A percentile compares a stretch with the other conserved stretches of the same genome.
Conservation (phyloP, 225 moss, liverwort and hornwort genomes). For the Physcomitrellopsis africana region DNA sequence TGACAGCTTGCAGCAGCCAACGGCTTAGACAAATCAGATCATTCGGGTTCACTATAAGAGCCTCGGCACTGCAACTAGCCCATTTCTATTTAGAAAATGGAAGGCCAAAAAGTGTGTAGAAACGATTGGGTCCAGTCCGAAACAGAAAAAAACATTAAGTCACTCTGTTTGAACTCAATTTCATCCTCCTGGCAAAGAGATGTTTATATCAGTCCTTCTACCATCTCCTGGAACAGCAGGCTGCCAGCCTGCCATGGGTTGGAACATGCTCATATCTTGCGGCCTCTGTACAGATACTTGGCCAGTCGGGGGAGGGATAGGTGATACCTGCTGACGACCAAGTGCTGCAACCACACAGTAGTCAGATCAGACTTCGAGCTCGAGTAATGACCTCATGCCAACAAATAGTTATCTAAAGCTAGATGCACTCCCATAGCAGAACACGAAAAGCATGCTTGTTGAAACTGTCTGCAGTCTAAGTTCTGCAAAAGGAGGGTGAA, state of each 20-base stretch:
- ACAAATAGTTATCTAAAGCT: conserved; percentile 2
- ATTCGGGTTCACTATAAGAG: conserved; percentile 55
- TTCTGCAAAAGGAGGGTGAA: neutral
- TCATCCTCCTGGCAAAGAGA: conserved; percentile 70
- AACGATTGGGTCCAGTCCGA: conserved; percentile 52
- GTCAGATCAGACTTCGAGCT: conserved; percentile 1
- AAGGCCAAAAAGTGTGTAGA: conserved; percentile 52
- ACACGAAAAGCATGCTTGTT: neutral
- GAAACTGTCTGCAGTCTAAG: neutral
- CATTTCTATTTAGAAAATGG: conserved; percentile 51
- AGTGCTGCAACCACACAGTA: conserved; percentile 43
- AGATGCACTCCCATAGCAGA: conserved; percentile 2
- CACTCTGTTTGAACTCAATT: conserved; percentile 1
- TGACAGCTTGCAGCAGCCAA: conserved; percentile 33
- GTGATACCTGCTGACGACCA: conserved; percentile 51
- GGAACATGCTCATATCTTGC: conserved; percentile 48
- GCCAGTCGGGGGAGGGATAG: conserved; percentile 48
- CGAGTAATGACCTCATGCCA: neutral
- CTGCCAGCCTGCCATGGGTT: conserved; percentile 54
- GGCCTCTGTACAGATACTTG: conserved; percentile 51
- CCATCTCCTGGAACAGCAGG: conserved; percentile 42
- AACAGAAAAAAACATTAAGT: conserved; percentile 42
- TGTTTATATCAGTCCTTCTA: conserved; percentile 66
- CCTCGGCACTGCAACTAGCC: conserved; percentile 55
- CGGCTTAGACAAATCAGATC: conserved; percentile 44